These are phyloP conservation scores for Suillus occidentalis DNA, from an alignment of 768 basidiomycete species.

Conservation along the genomic window DNA sequence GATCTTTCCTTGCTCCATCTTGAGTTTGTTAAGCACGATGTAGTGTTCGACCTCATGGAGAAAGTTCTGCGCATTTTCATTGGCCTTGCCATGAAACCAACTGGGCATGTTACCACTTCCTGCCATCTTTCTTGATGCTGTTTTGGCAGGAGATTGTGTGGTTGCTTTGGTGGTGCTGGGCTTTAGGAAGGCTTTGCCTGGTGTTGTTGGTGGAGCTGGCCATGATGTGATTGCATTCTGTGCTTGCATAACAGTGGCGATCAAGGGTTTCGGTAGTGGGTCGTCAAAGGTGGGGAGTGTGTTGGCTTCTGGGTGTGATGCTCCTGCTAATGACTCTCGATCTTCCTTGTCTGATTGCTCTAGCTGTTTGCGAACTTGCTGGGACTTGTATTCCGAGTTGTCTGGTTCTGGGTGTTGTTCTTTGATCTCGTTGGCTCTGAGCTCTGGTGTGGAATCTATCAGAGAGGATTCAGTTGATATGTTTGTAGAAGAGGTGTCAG, in stretches of 20 bases:
- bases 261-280: fast-evolving
- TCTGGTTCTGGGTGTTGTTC: neutral
- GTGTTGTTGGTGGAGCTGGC: neutral
- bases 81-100: neutral
- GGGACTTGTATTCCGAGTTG: neutral
- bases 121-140: neutral
- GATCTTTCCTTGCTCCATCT: neutral
- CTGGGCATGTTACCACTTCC: neutral
- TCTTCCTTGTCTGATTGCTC: neutral
- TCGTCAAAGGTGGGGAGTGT: neutral
- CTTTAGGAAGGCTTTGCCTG: neutral
- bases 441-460: neutral
- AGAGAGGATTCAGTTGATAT: neutral
- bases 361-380: neutral
- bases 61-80: neutral
- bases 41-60: neutral
- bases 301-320: neutral
- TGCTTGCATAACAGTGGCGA: fast-evolving
- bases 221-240: neutral
- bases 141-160: neutral
- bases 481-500: neutral
- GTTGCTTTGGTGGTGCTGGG: neutral
- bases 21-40: neutral
- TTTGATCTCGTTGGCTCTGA: neutral
- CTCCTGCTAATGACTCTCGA: neutral